Conservation (phyloP, 139 green algal genomes). For the Desmodesmus armatus region DNA sequence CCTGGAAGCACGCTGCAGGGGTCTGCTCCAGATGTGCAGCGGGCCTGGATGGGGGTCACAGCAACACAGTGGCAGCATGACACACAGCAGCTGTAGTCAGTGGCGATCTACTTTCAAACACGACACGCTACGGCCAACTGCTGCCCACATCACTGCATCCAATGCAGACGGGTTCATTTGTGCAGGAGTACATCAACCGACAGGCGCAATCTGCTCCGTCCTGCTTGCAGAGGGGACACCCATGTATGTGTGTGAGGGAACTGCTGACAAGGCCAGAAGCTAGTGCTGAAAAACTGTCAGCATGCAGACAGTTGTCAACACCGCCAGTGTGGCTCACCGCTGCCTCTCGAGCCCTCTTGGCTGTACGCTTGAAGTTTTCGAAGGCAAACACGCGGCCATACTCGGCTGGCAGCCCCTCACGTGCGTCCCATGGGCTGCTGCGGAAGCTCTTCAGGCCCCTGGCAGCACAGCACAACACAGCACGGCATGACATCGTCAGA, state of each 20-base stretch:
- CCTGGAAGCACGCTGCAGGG: conserved; percentile 63
- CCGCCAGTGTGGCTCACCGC: conserved; percentile 12
- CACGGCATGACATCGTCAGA: too few species aligned
- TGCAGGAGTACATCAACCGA: too few species aligned
- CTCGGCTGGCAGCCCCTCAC: conserved; percentile 88
- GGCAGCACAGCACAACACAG: conserved; percentile 75
- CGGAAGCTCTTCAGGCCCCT: conserved; percentile 94
- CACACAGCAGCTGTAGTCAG: neutral
- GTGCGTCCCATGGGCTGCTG: conserved; percentile 90
- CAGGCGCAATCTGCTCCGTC: too few species aligned
- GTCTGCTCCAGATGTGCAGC: conserved; percentile 51
- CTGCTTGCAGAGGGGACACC: too few species aligned
- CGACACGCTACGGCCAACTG: too few species aligned
- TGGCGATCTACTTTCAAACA: too few species aligned
- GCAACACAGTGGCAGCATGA: neutral
- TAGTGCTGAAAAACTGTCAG: too few species aligned
- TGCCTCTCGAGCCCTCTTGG: conserved; percentile 59
- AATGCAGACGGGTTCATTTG: too few species aligned
- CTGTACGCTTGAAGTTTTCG: conserved; percentile 86
- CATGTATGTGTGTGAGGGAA: too few species aligned
- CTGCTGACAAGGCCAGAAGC: too few species aligned
- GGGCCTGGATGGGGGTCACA: neutral
- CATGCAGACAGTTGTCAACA: too few species aligned
- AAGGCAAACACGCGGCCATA: conserved; percentile 96
- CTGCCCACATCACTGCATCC: too few species aligned